Evolutionary conservation across 2,329 filamentous ascomycete species (phyloP), one percentile per base, ranked within the genome.

Genomic region (Trichoderma sp.): DNA sequence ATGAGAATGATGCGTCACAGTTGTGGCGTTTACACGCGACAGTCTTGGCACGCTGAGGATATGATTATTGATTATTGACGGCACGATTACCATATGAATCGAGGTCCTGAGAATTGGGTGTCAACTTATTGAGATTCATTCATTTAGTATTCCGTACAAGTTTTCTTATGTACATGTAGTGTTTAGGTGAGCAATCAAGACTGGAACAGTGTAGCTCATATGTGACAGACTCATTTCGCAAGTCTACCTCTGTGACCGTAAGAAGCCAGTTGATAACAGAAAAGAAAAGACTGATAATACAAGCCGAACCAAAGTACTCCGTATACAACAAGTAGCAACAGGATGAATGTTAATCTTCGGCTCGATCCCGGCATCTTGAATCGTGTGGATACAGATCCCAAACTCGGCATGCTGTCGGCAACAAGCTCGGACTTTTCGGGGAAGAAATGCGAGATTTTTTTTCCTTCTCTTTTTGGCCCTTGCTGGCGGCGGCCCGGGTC

Each of bases 341-440:
- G 1, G 38, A 3, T 6, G 7, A 6, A 50, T 0, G 9, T 21
- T 12, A 8, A 53, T 53, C 45, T 53, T 53, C 45, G n/a, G n/a
- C 50, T 56, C 21, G 18, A 53, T 29, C 56, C 56, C 24, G 27
- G 56, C 56, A 63, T 31, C 59, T 65, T n/a, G 7, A 24, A 56
- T 24, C 62, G 9, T 50, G 66, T 59, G 66, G 66, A 69, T 29
- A 33, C 18, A 11, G 9, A 21, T 35, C 12, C 21, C 31, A 31
- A 16, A 27, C 35, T 64, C 60, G 69, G 69, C 4, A 35, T 65
- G 60, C 21, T 27, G 29, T 64, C 69, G 69, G 69, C 12, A 29
- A 38, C 45, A 45, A 35, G 27, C n/a, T 73, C 69, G 60, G 69
- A 73, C 16, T 65, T 72, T 33, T 73, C 69, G 69, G 69, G 60